phyloP scores from a whole-genome alignment of 495 filamentous ascomycete genomes.

The Paragyromitra xinjiangensis region DNA sequence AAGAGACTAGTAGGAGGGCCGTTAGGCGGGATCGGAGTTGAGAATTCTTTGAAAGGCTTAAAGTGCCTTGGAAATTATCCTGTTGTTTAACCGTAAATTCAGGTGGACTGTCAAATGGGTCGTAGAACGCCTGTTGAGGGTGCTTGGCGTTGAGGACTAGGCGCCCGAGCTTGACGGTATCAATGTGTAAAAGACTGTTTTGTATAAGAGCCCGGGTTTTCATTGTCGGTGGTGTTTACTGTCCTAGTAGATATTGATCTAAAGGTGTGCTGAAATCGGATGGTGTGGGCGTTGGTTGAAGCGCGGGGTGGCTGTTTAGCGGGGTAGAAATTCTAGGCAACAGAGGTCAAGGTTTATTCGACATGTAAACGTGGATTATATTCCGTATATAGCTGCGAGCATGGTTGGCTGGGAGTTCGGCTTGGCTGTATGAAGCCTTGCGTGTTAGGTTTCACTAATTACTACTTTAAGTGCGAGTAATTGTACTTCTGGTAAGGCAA shows the following conservation, averaged over 20 bases:
- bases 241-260: not conserved
- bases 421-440: too few species aligned
- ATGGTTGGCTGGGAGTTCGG: too few species aligned
- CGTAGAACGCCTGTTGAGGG: constrained; percentile 16
- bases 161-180: constrained; percentile 44
- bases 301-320: not conserved
- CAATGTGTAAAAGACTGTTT: constrained; percentile 26
- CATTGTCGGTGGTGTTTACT: not conserved
- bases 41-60: constrained; percentile 16
- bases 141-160: constrained; percentile 29
- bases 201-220: constrained; percentile 13
- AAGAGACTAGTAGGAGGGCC: constrained; percentile 6
- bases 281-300: not conserved
- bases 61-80: constrained; percentile 26
- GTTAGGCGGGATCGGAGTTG: constrained; percentile 28
- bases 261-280: not conserved
- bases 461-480: too few species aligned
- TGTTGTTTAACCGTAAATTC: not conserved
- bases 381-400: too few species aligned
- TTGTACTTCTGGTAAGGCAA: too few species aligned
- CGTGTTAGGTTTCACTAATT: too few species aligned
- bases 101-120: constrained; percentile 14
- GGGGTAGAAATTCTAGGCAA: not conserved
- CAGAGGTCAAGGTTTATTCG: too few species aligned
- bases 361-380: too few species aligned